Percentiles rank a stretch among this genome's conserved stretches.
Evolutionary conservation across 352 stramenopile genomes (phyloP).

Genomic region (Peronosclerospora sorghi): DNA sequence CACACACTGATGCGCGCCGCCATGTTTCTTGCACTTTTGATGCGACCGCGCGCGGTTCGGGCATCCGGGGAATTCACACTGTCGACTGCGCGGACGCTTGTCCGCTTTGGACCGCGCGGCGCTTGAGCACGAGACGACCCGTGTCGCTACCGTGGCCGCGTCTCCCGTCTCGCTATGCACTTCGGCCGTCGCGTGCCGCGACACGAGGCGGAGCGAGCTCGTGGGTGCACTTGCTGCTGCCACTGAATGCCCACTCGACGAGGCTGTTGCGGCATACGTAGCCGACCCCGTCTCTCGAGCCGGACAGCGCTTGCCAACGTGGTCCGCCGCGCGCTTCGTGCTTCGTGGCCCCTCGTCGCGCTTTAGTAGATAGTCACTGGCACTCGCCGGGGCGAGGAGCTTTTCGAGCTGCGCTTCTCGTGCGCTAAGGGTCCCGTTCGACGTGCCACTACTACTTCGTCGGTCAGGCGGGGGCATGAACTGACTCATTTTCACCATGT

Average conservation of each 20-base stretch:
- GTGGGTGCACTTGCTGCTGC: conserved; percentile 6
- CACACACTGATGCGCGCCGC: conserved; percentile 74
- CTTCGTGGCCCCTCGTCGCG: conserved; percentile 20
- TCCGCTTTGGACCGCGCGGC: conserved; percentile 7
- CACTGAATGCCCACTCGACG: not conserved
- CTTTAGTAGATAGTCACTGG: conserved; percentile 24
- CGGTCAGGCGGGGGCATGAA: conserved; percentile 13
- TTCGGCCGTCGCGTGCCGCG: conserved; percentile 26
- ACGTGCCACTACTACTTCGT: not conserved
- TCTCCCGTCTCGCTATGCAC: conserved; percentile 14
- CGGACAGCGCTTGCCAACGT: not conserved
- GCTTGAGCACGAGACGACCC: conserved; percentile 5
- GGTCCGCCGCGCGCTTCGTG: conserved; percentile 1
- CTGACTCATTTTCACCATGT: conserved; percentile 27
- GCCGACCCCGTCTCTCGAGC: not conserved
- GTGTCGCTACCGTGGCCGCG: not conserved
- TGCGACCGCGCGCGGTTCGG: conserved; percentile 71
- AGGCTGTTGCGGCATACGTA: not conserved
- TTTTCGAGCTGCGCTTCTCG: conserved; percentile 38
- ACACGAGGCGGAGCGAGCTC: conserved; percentile 22
- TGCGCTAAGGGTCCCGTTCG: too few relatives aligned
- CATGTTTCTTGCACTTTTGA: conserved; percentile 85
- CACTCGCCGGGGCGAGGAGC: conserved; percentile 10
- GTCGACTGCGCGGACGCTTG: conserved; percentile 35
- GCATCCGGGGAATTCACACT: conserved; percentile 69